phyloP scores from a whole-genome alignment of 2,329 filamentous ascomycete species.

The Colletotrichum salicis region DNA sequence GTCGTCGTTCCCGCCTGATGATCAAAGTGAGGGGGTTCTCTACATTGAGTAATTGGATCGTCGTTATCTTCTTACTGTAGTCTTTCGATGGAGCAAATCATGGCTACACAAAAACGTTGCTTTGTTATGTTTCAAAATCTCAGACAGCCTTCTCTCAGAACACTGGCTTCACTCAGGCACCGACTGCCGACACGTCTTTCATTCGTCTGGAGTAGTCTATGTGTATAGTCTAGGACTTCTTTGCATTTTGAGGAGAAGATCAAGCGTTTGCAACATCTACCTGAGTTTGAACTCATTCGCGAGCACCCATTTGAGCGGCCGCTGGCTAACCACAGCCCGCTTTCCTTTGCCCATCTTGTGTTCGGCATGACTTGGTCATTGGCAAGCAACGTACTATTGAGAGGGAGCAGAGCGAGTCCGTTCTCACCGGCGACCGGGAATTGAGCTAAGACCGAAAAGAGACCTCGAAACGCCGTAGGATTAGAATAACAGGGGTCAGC shows the following conservation, averaged over 20 bases:
- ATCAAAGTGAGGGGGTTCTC: background rate
- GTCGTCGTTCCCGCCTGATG: background rate
- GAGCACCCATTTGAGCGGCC: background rate
- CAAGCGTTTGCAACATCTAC: background rate
- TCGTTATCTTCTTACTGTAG: background rate
- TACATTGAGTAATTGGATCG: background rate
- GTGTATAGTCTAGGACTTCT: background rate
- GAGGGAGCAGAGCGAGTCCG: background rate
- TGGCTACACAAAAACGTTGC: background rate
- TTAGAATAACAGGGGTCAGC: background rate
- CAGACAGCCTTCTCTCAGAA: background rate
- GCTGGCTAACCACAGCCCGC: background rate
- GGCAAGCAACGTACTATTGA: background rate
- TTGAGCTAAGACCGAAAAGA: background rate
- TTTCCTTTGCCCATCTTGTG: background rate
- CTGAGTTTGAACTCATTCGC: background rate
- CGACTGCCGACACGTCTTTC: background rate
- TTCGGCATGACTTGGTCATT: no score
- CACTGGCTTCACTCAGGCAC: background rate
- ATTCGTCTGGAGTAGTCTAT: background rate
- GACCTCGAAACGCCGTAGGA: background rate
- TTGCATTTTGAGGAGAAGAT: constrained; percentile 5
- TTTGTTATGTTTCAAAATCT: background rate
- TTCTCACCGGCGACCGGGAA: background rate
- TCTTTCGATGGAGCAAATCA: background rate